phyloP scores from a whole-genome alignment of 2,329 filamentous ascomycete species.

The Colletotrichum musicola region DNA sequence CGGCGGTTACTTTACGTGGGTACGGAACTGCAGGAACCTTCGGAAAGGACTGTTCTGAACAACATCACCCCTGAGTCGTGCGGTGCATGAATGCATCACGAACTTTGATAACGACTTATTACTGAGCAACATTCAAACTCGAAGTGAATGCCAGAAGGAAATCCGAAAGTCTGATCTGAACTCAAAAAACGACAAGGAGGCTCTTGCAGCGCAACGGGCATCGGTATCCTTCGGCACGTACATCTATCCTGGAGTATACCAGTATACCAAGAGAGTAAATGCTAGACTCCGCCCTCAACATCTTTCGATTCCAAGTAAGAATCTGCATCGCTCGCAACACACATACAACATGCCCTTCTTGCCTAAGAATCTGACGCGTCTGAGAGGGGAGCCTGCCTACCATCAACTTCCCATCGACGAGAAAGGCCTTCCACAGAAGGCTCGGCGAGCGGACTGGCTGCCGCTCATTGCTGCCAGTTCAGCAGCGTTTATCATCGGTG shows the following conservation, averaged over 20 bases:
- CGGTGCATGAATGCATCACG: not conserved
- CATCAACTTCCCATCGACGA: not conserved
- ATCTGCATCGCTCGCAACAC: not conserved
- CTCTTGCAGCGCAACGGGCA: not conserved
- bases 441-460: not conserved
- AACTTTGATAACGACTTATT: not conserved
- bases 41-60: too few species aligned
- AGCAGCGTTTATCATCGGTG: not conserved
- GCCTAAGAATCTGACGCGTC: not conserved
- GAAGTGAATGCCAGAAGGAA: not conserved
- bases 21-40: too few species aligned
- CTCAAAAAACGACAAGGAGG: not conserved
- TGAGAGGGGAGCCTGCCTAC: not conserved
- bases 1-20: too few species aligned
- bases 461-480: not conserved
- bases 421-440: not conserved
- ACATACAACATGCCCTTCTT: not conserved
- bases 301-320: not conserved
- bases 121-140: not conserved
- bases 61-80: not conserved
- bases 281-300: not conserved
- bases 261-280: not conserved
- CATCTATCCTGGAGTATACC: not conserved
- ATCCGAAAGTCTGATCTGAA: not conserved
- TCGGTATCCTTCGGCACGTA: not conserved